phyloP scores from a whole-genome alignment of 257 asterid species.

The Mentha longifolia region DNA sequence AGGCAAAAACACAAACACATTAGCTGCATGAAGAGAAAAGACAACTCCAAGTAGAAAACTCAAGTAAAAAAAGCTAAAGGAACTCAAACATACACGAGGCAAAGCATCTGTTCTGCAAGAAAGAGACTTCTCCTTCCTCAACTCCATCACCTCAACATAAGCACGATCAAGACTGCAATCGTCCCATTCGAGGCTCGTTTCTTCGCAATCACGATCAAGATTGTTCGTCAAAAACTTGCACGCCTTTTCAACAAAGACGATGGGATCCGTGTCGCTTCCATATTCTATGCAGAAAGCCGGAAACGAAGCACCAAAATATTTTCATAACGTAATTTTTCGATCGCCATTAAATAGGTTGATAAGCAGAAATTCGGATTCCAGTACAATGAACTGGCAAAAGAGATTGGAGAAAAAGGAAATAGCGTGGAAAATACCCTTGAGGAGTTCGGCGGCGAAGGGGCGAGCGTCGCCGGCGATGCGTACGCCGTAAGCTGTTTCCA shows the following conservation, averaged over 20 bases:
- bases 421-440: too few relatives aligned
- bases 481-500: neutral
- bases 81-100: constrained; percentile 12
- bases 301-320: too few relatives aligned
- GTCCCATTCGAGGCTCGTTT: neutral
- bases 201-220: neutral
- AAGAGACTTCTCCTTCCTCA: constrained; percentile 25
- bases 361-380: too few relatives aligned
- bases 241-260: neutral
- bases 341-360: too few relatives aligned
- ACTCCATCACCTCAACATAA: constrained; percentile 23
- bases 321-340: too few relatives aligned
- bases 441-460: neutral
- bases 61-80: neutral
- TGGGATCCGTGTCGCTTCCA: too few relatives aligned
- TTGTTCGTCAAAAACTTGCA: neutral
- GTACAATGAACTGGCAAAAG: too few relatives aligned
- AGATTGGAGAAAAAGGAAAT: too few relatives aligned
- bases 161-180: constrained; percentile 11
- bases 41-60: neutral
- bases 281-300: too few relatives aligned
- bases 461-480: neutral
- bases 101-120: constrained; percentile 10
- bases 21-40: too few relatives aligned
- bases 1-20: neutral